Evolutionary conservation across 768 basidiomycete species (phyloP).

Genomic region (Suillus weaverae): DNA sequence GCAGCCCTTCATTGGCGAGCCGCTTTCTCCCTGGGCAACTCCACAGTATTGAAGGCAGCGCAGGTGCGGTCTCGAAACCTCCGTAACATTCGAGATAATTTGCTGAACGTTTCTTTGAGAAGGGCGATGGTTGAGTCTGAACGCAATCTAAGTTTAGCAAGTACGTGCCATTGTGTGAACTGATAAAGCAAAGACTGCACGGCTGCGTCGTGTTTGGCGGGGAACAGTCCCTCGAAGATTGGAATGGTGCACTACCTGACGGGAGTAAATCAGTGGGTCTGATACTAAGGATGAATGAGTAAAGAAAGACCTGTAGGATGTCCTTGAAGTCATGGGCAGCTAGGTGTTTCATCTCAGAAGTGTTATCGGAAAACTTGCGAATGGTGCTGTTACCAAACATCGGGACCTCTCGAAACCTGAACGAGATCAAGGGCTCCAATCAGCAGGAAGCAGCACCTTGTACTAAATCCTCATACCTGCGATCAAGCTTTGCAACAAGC

Average conservation of each 20-base stretch:
- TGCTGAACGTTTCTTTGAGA: neutral
- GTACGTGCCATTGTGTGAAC: slow-evolving; percentile 13
- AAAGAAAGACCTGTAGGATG: slow-evolving; percentile 35
- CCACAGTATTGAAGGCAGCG: too few species aligned
- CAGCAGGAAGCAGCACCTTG: too few species aligned
- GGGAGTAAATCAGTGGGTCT: too few species aligned
- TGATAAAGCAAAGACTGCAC: slow-evolving; percentile 14
- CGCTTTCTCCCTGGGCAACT: too few species aligned
- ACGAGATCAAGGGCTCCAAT: too few species aligned
- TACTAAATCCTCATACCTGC: too few species aligned
- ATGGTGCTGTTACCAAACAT: slow-evolving; percentile 33
- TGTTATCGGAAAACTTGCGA: slow-evolving; percentile 29
- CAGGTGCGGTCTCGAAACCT: too few species aligned
- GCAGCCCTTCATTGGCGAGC: too few species aligned
- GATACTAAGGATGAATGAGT: too few species aligned
- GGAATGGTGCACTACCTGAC: slow-evolving; percentile 37
- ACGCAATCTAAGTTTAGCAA: slow-evolving; percentile 32
- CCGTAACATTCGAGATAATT: too few species aligned
- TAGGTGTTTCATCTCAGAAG: slow-evolving; percentile 33
- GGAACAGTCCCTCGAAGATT: slow-evolving; percentile 29
- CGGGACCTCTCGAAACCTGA: slow-evolving; percentile 32
- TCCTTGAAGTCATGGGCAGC: slow-evolving; percentile 40
- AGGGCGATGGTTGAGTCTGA: slow-evolving; percentile 11
- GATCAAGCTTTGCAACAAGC: too few species aligned
- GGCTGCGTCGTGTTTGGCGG: neutral